phyloP scores from a whole-genome alignment of 2,329 filamentous ascomycete species.

The Cadophora malorum region DNA sequence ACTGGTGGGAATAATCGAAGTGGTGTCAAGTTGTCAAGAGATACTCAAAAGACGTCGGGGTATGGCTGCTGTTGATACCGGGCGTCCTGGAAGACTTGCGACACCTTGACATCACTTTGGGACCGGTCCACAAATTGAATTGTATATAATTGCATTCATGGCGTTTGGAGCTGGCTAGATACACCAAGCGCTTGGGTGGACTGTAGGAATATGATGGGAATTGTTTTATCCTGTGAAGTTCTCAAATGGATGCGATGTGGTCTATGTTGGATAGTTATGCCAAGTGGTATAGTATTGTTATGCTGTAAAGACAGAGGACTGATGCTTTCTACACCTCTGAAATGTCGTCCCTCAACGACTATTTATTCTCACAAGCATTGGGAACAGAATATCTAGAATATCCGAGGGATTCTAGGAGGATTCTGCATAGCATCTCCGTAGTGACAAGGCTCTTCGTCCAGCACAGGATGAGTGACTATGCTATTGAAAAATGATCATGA shows the following conservation, averaged over 20 bases:
- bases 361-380: too few relatives aligned
- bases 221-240: slow-evolving; percentile 11
- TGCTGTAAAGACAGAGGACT: too few relatives aligned
- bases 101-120: neutral
- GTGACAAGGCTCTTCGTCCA: too few relatives aligned
- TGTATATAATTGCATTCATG: slow-evolving; percentile 35
- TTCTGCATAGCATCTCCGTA: too few relatives aligned
- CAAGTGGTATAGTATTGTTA: too few relatives aligned
- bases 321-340: too few relatives aligned
- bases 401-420: too few relatives aligned
- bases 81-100: neutral
- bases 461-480: too few relatives aligned
- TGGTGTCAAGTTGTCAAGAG: slow-evolving; percentile 52
- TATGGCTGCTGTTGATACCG: slow-evolving; percentile 41
- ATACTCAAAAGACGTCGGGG: slow-evolving; percentile 33
- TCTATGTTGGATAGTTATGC: neutral
- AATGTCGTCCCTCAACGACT: too few relatives aligned
- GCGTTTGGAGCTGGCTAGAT: slow-evolving; percentile 35
- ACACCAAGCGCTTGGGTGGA: slow-evolving; percentile 37
- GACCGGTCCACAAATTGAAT: neutral
- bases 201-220: slow-evolving; percentile 23
- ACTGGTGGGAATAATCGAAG: slow-evolving; percentile 51
- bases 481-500: too few relatives aligned
- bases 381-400: too few relatives aligned
- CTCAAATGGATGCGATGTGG: neutral